Base-by-base conservation (phyloP, 352 stramenopile genomes). In the Peronospora destructor region DNA sequence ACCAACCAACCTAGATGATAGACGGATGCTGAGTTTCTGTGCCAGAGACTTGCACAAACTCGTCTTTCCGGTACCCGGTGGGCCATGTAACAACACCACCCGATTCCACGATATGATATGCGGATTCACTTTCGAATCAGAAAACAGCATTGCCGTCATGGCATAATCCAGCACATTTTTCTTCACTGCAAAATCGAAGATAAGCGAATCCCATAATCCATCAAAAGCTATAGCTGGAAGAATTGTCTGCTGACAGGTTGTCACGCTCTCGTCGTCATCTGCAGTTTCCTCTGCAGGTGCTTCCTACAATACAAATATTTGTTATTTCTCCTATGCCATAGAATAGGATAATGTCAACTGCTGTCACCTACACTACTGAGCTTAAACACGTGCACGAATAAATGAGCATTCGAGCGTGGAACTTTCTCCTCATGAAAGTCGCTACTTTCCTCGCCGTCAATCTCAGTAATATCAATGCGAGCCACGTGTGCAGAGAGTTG, bases 41-140 rank as follows among this genome's bases (percentile, higher is more conserved):
- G 87, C 89, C 11, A 97, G 54, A 1, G 87, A 84, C 56, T 95
- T 95, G 61, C 87, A 95, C 17, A 97, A 61, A 64, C 83, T 94
- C 1, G 90, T 97, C 38, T 97, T 97, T 6, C 89, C 90, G 0
- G 90, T 97, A n/a, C 90, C 90, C 9, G 90, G 90, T 28, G 90
- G 89, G 4, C 90, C 90, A 69, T 97, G 86, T 13, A 97, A 64
- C 33, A 97, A 59, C 26, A 97, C 72, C 10, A 97, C 76, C 30
- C 78, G 81, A 65, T 97, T 97, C 77, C 86, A 95, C 26, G 86
- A 85, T 12, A 97, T 86, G 14, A 97, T 78, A 53, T 95, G 73
- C 11, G 76, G 67, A 26, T 94, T 91, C 25, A 97, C 87, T 13
- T 81, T 61, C 17, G 66, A 61, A 46, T 95, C 72, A 2, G 86